Percentiles rank a stretch among this genome's conserved stretches.
Conservation (phyloP, 2,329 filamentous ascomycete genomes). For the Cladosporium sp. region DNA sequence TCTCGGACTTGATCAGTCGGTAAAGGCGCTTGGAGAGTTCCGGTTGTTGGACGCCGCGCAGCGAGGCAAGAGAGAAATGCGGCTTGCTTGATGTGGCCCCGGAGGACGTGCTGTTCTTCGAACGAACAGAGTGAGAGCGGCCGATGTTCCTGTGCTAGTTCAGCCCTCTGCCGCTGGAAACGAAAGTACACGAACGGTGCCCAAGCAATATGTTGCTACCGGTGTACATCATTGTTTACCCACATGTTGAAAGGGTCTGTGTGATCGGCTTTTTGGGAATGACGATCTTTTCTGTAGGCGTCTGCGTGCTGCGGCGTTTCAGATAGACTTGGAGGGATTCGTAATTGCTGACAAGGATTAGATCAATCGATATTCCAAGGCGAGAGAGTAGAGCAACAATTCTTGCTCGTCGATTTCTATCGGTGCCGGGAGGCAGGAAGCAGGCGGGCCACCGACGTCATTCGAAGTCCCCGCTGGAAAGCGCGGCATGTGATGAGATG, state of each 20-base stretch:
- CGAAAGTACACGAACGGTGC: not conserved
- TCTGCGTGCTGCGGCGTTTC: not conserved
- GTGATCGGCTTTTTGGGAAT: not conserved
- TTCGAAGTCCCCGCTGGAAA: no score
- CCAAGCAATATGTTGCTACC: conserved; percentile 1
- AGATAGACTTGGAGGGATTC: not conserved
- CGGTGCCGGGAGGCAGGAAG: no score
- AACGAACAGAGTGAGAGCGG: conserved; percentile 69
- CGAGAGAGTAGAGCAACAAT: no score
- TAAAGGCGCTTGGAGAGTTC: conserved; percentile 86
- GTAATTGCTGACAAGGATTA: not conserved
- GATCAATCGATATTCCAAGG: not conserved
- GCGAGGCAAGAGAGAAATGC: conserved; percentile 79
- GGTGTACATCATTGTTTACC: conserved; percentile 7
- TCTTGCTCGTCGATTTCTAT: no score
- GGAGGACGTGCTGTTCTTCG: conserved; percentile 50
- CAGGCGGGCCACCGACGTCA: no score
- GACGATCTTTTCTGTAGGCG: not conserved
- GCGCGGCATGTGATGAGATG: no score
- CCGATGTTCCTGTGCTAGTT: conserved; percentile 28
- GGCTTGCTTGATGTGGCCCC: conserved; percentile 46
- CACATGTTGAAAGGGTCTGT: not conserved
- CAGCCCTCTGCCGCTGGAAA: not conserved
- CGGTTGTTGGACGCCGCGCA: conserved; percentile 79
- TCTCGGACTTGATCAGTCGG: conserved; percentile 92